Base-by-base conservation (phyloP, 345 rosid species). In the Populus ilicifolia region DNA sequence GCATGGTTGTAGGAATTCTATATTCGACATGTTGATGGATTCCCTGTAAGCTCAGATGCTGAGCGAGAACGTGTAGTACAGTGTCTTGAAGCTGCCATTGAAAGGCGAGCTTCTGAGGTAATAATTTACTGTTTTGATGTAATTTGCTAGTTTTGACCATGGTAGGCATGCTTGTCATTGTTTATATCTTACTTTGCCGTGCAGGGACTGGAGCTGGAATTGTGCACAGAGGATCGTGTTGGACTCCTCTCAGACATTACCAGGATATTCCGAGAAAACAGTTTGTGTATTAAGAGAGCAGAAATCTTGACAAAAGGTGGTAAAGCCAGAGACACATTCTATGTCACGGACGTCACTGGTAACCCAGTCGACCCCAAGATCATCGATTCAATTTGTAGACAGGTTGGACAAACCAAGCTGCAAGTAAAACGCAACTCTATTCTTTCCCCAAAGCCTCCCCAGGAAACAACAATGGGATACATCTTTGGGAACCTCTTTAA, bases 41-140 rank as follows among this genome's bases (percentile, higher is more conserved):
- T 86, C 74, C 89, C 88, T 5, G 79, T 86, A 70, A 78, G 86
- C 69, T 87, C 89, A 20, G 89, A 89, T 72, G 87, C 88, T 69
- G 92, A 89, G 81, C 78, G 86, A 69, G 89, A 86, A 72, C 89
- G 89, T 6, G 83, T 88, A 59, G 72, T 70, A 27, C 87, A 80
- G 18, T 87, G 91, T 77, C 89, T 88, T 74, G 89, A 88, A 84
- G 91, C 91, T 77, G 91, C 91, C 70, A 83, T 88, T 36, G 88
- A 88, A 81, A 79, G 91, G 77, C 80, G 91, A 66, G 85, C 84
- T 68, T 82, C 74, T 5, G 88, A 85, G 88, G 91, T 80, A 67
- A 39, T 25, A 1, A 38, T 56, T 4, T 11, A 48, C 54, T 39
- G 50, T n/a, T 41, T 9, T n/a, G 6, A 12, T 30, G 11, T 69